Conservation (phyloP, 2,329 filamentous ascomycete species). For the Alternaria gansuensis region DNA sequence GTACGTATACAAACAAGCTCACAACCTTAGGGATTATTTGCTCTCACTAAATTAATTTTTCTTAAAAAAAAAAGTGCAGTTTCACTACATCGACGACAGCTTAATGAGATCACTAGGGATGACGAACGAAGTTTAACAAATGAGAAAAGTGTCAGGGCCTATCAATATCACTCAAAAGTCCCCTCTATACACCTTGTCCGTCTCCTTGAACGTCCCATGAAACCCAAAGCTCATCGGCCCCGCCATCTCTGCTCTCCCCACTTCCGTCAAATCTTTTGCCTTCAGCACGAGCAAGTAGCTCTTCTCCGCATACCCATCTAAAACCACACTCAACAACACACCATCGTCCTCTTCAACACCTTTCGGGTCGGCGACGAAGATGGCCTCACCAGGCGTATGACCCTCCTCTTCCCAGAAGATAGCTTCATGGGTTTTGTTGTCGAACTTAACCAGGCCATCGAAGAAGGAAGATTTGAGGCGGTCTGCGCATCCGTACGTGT, state of each 20-base stretch:
- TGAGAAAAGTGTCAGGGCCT: no score
- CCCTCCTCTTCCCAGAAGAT: constrained; percentile 67
- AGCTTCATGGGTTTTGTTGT: constrained; percentile 63
- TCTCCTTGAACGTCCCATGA: constrained; percentile 65
- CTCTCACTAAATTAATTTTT: no score
- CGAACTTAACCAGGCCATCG: constrained; percentile 72
- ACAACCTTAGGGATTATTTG: no score
- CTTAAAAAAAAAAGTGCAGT: no score
- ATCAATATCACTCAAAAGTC: constrained; percentile 24
- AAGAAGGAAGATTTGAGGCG: constrained; percentile 68
- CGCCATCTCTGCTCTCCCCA: constrained; percentile 69
- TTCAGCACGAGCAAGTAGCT: constrained; percentile 74
- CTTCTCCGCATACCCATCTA: constrained; percentile 66
- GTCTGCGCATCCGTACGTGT: constrained; percentile 66
- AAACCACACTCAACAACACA: constrained; percentile 68
- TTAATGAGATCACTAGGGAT: no score
- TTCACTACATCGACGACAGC: no score
- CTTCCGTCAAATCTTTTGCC: constrained; percentile 69
- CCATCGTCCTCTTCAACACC: constrained; percentile 68
- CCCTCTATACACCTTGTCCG: constrained; percentile 17
- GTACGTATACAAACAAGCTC: neutral
- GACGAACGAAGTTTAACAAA: no score
- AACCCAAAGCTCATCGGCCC: constrained; percentile 71
- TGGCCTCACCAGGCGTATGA: constrained; percentile 74
- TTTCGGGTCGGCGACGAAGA: constrained; percentile 68